A percentile compares a stretch with the other conserved stretches of the same genome.
phyloP scores from a whole-genome alignment of 2,329 filamentous ascomycete species.

The Hypoxylon sp. region DNA sequence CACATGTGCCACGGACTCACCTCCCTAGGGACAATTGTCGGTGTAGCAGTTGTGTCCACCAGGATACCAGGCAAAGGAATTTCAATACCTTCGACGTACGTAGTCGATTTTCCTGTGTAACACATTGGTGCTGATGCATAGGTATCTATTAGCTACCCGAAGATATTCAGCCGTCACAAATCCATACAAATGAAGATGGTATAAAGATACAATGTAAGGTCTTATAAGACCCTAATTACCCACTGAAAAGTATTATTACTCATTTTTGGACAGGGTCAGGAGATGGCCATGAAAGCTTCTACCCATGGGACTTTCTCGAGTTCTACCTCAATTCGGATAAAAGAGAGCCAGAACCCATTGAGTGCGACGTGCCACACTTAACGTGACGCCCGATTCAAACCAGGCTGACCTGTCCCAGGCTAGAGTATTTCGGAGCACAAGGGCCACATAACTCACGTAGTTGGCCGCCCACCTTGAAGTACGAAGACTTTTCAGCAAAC shows the following conservation, averaged over 20 bases:
- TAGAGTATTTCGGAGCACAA: constrained; percentile 51
- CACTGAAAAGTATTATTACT: constrained; percentile 35
- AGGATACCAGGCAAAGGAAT: constrained; percentile 77
- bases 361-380: constrained; percentile 47
- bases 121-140: constrained; percentile 21
- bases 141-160: constrained; percentile 60
- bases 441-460: constrained; percentile 55
- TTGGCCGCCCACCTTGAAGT: constrained; percentile 72
- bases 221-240: neutral
- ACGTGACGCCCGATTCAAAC: neutral
- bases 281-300: constrained; percentile 78
- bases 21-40: constrained; percentile 76
- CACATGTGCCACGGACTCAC: constrained; percentile 36
- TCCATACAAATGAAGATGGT: constrained; percentile 56
- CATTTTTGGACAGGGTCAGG: constrained; percentile 68
- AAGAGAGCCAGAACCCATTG: constrained; percentile 55
- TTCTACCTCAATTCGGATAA: constrained; percentile 59
- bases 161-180: constrained; percentile 57
- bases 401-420: constrained; percentile 31
- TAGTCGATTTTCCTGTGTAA: constrained; percentile 23
- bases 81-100: constrained; percentile 77
- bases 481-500: constrained; percentile 71
- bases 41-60: constrained; percentile 76
- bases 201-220: constrained; percentile 66
- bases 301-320: constrained; percentile 74